These are phyloP conservation scores for Halenospora varia DNA, from an alignment of 495 filamentous ascomycete genomes.

Conservation along the genomic window DNA sequence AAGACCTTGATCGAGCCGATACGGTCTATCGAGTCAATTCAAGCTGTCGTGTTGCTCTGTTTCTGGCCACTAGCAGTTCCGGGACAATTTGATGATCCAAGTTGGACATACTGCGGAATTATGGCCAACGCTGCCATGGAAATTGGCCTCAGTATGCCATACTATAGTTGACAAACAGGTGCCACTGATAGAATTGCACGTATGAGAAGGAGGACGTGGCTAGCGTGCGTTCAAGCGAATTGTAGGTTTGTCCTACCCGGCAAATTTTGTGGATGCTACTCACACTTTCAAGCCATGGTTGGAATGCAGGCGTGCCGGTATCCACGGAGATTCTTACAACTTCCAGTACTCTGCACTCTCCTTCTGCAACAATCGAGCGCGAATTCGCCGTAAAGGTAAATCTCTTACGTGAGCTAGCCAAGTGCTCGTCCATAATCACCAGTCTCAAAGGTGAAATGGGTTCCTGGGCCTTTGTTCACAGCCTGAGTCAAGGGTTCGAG, in stretches of 20 bases:
- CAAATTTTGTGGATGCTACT: no score
- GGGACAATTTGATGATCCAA: constrained; percentile 27
- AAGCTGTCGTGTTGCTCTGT: constrained; percentile 30
- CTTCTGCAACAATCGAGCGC: no score
- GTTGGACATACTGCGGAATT: constrained; percentile 31
- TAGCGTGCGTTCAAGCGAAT: neutral
- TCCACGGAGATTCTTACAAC: no score
- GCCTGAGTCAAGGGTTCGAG: neutral
- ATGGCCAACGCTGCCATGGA: constrained; percentile 28
- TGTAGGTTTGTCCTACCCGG: no score
- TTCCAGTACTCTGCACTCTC: no score
- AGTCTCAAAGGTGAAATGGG: neutral
- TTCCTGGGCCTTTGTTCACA: neutral
- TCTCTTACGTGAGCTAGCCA: no score
- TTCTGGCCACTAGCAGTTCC: constrained; percentile 28
- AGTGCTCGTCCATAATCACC: no score
- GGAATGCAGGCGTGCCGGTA: no score
- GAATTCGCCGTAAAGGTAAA: no score
- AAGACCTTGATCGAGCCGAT: constrained; percentile 19
- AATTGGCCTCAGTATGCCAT: neutral
- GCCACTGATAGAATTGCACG: neutral
- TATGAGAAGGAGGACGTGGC: neutral
- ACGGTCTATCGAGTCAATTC: constrained; percentile 26
- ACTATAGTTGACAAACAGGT: neutral
- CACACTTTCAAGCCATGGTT: no score